Conservation (phyloP, 2,329 filamentous ascomycete genomes). For the Alternaria consortialis region DNA sequence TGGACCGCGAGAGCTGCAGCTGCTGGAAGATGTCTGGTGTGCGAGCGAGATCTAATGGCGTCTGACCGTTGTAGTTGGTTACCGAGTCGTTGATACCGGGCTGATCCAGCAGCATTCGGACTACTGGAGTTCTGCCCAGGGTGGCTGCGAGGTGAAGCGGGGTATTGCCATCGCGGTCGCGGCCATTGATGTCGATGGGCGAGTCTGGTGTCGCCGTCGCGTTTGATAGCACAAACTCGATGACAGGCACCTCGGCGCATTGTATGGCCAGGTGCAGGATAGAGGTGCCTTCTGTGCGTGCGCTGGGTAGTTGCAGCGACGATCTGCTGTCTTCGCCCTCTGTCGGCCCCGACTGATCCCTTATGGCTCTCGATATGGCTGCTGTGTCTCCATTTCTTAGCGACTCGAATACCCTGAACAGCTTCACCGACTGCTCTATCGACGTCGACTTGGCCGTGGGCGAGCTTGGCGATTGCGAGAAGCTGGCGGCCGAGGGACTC, state of each 20-base stretch:
- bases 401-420: conserved; percentile 94
- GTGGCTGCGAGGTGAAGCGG: conserved; percentile 86
- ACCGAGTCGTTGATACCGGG: conserved; percentile 87
- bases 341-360: conserved; percentile 62
- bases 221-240: conserved; percentile 89
- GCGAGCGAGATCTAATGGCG: conserved; percentile 86
- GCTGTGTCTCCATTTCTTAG: conserved; percentile 89
- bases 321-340: conserved; percentile 66
- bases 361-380: conserved; percentile 85
- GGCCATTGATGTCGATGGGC: conserved; percentile 82
- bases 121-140: conserved; percentile 81
- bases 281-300: conserved; percentile 78
- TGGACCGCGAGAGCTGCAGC: conserved; percentile 85
- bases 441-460: conserved; percentile 52
- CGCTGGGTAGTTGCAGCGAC: conserved; percentile 51
- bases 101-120: conserved; percentile 83
- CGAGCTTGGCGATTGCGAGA: conserved; percentile 32
- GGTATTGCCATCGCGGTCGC: conserved; percentile 94
- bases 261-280: conserved; percentile 94
- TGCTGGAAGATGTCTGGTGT: conserved; percentile 96
- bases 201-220: conserved; percentile 62
- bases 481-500: conserved; percentile 30
- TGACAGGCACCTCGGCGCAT: conserved; percentile 89
- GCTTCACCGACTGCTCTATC: conserved; percentile 92
- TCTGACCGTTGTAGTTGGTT: conserved; percentile 82